Evolutionary conservation across 768 basidiomycete species (phyloP), one percentile per base, ranked within the genome.

Genomic region (Gautieria morchelliformis): DNA sequence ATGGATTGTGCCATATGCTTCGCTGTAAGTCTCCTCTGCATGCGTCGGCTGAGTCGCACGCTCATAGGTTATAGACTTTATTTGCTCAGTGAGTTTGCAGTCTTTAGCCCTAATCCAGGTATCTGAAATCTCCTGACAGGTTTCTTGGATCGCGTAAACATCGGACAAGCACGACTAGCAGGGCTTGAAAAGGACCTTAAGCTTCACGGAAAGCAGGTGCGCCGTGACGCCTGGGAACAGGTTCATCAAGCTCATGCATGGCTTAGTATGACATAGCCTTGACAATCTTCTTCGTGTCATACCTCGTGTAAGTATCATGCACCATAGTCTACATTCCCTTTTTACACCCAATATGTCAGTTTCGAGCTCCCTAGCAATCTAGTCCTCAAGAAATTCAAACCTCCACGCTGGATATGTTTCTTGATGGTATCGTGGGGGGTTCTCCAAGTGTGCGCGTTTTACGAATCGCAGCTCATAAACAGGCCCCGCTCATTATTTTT

Each of bases 261-360:
- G 15, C n/a, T 41, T 35, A 41, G 44, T 40, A 22, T 17, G 41
- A 40, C n/a, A n/a, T n/a, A n/a, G n/a, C n/a, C n/a, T n/a, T n/a
- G n/a, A n/a, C n/a, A n/a, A n/a, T n/a, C n/a, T n/a, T n/a, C n/a
- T n/a, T n/a, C n/a, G n/a, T n/a, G n/a, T n/a, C n/a, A n/a, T n/a
- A n/a, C n/a, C n/a, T 68, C 4, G 59, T 58, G 20, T 61, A 60
- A n/a, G 68, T 69, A 49, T 61, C 15, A 24, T 53, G n/a, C 56
- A n/a, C 60, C 17, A 60, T 56, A 46, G 52, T 47, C 46, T 63
- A 1, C 24, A 51, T 7, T 52, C 44, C 44, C 35, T 53, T 7
- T n/a, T n/a, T n/a, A n/a, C n/a, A n/a, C n/a, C n/a, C n/a, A n/a
- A n/a, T n/a, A n/a, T n/a, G n/a, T n/a, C n/a, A n/a, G n/a, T n/a